Conservation (phyloP, 495 filamentous ascomycete genomes). For the Pyrenula aspistea region DNA sequence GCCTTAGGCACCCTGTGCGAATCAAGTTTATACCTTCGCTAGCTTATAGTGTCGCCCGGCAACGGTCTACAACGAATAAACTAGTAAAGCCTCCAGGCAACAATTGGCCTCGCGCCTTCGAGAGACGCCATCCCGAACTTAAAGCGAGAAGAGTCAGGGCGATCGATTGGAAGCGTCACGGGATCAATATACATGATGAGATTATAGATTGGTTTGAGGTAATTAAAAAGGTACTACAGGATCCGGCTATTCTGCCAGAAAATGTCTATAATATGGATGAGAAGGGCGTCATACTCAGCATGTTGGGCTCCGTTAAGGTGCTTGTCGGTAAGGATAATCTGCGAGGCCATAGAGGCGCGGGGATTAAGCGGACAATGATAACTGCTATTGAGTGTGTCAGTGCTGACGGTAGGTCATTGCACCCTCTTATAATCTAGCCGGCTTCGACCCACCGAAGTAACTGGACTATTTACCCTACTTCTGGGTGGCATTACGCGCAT, state of each 20-base stretch:
- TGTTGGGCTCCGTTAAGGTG: constrained; percentile 20
- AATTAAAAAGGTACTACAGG: constrained; percentile 12
- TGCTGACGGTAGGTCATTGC: constrained; percentile 12
- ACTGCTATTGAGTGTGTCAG: constrained; percentile 22
- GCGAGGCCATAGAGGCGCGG: constrained; percentile 15
- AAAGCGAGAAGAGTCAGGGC: constrained; percentile 9
- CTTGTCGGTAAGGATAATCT: constrained; percentile 19
- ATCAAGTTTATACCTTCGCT: no score
- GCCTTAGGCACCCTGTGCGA: constrained; percentile 16
- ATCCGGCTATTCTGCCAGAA: constrained; percentile 12
- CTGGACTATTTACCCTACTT: constrained; percentile 19
- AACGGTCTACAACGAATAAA: no score
- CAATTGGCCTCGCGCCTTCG: constrained; percentile 10
- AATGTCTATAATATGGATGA: constrained; percentile 22
- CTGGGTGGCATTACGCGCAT: constrained; percentile 17
- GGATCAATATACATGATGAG: constrained; percentile 23
- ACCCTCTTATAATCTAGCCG: constrained; percentile 15
- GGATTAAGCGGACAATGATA: constrained; percentile 12
- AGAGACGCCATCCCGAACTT: constrained; percentile 11
- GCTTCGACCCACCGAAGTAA: constrained; percentile 8
- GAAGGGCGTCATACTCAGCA: constrained; percentile 18
- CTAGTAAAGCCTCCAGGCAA: no score
- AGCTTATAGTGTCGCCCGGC: no score
- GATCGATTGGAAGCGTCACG: constrained; percentile 12
- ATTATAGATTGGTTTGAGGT: constrained; percentile 19